These are phyloP conservation scores for Helicocarpus griseus DNA, from an alignment of 2,329 filamentous ascomycete genomes.

Conservation along the genomic window DNA sequence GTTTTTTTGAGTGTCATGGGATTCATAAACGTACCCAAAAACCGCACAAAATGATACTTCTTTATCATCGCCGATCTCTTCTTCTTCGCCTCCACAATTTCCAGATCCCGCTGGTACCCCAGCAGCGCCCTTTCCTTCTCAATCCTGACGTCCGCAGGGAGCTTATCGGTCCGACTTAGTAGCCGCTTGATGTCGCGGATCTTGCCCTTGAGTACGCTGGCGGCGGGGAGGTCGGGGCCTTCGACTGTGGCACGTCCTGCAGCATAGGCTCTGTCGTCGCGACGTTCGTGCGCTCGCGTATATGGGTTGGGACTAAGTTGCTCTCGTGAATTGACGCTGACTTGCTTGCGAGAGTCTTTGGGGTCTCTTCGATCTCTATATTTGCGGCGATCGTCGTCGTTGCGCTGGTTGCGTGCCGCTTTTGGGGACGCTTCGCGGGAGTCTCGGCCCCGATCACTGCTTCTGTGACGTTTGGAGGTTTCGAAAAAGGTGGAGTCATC, in stretches of 20 bases:
- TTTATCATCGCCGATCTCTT: constrained; percentile 47
- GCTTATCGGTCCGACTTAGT: constrained; percentile 34
- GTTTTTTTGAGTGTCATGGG: not conserved
- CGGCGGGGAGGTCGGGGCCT: constrained; percentile 19
- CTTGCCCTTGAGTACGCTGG: constrained; percentile 45
- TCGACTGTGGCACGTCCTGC: not conserved
- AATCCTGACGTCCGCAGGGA: constrained; percentile 47
- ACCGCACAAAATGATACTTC: constrained; percentile 58
- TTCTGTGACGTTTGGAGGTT: not conserved
- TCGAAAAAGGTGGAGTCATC: not conserved
- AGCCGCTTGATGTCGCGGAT: constrained; percentile 48
- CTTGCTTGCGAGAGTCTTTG: constrained; percentile 3
- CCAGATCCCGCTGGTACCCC: constrained; percentile 47
- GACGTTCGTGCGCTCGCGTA: not conserved
- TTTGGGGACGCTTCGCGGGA: not conserved
- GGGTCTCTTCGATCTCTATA: not conserved
- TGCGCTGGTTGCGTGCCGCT: not conserved
- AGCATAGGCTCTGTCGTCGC: constrained; percentile 1
- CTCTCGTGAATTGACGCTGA: not conserved
- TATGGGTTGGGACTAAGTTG: constrained; percentile 4
- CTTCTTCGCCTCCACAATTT: constrained; percentile 39
- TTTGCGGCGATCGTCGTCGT: not conserved
- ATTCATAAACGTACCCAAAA: constrained; percentile 39
- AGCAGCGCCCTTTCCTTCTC: constrained; percentile 51
- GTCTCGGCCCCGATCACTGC: not conserved